phyloP scores from a whole-genome alignment of 2,329 filamentous ascomycete species.

The Aspergillus neoniger region DNA sequence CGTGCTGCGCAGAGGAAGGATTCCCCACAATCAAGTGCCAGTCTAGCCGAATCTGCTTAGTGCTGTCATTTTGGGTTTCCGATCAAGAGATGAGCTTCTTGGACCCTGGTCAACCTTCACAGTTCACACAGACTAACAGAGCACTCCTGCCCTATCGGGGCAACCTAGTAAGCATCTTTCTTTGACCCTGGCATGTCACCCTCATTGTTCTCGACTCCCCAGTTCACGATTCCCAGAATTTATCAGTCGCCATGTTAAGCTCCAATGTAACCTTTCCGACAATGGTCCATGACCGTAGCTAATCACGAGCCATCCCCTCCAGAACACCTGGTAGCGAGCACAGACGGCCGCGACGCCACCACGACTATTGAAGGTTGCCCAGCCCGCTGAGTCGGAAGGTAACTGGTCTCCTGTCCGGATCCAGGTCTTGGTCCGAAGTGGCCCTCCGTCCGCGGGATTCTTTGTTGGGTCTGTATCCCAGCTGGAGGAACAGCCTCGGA shows the following conservation, averaged over 20 bases:
- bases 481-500: not conserved
- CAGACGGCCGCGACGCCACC: not conserved
- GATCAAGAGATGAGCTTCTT: not conserved
- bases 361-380: not conserved
- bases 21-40: not conserved
- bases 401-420: not conserved
- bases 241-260: not conserved
- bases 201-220: not conserved
- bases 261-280: not conserved
- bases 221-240: not conserved
- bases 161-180: not conserved
- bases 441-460: not conserved
- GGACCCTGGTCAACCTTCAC: not conserved
- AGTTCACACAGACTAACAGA: not conserved
- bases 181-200: not conserved
- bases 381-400: not conserved
- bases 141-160: not conserved
- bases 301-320: not conserved
- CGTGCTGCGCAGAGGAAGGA: not conserved
- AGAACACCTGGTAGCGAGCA: not conserved
- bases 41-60: not conserved
- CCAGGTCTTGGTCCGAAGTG: not conserved
- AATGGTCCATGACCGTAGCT: not conserved
- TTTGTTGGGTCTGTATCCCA: not conserved
- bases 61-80: not conserved